Evolutionary conservation across 73 alveolate species (phyloP), one percentile per base, ranked within the genome.

Genomic region (Uronychia binucleata): DNA sequence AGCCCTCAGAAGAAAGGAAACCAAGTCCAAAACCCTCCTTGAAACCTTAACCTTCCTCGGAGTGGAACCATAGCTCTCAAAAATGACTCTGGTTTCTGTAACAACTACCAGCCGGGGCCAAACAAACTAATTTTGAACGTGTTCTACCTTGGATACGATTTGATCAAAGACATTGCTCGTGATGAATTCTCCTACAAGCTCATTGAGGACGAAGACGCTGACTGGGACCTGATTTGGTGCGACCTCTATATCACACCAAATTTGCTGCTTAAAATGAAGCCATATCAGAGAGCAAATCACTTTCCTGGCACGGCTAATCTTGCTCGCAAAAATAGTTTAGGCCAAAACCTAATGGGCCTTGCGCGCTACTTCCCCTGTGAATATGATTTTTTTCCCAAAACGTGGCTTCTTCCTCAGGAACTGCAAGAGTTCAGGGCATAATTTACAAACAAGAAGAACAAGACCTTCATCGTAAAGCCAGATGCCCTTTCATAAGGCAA

Each of bases 291-390:
- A 57, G 76, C 92, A 27, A 94, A 94, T 81, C 99, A 96, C 85
- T 96, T 94, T 83, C 97, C 97, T 1, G 91, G 90, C 88, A 83
- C 94, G 77, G 90, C 78, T 81, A 94, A 96, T 77, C 74, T 96
- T 57, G 89, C 98, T 30, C 87, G 97, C 75, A 96, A 96, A 90
- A 96, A 96, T 83, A 74, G 74, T 91, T 75, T 81, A 1, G 82
- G 82, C 0, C 28, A 67, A 27, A 82, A 30, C n/a, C 14, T 82
- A 32, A 82, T 58, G 59, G 31, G 74, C 30, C 1, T 30, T 0
- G 30, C 26, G 29, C 46, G 77, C 59, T 1, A 27, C 27, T 59
- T 79, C 59, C 89, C 88, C 28, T 75, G 85, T 28, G 97, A 95
- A 59, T 96, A 84, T 84, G 84, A 89, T 85, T 79, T 79, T 34